phyloP scores from a whole-genome alignment of 2,329 filamentous ascomycete genomes.

The Penicillium hesseltinei region DNA sequence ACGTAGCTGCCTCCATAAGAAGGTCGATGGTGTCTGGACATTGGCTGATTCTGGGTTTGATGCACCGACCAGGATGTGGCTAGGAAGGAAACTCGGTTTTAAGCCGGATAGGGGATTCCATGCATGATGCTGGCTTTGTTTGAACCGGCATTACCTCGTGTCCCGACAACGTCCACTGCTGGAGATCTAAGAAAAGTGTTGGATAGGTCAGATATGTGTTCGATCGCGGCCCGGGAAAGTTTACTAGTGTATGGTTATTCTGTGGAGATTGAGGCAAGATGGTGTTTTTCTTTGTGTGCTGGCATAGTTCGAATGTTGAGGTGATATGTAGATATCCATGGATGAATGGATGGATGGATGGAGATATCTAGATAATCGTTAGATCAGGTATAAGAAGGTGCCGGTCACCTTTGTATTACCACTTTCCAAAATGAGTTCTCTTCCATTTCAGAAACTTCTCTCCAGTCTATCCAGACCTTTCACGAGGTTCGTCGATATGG shows the following conservation, averaged over 20 bases:
- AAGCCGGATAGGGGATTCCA: background rate
- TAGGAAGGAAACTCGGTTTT: background rate
- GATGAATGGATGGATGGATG: too few species aligned
- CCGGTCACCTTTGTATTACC: background rate
- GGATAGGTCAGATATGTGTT: background rate
- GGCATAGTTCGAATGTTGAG: background rate
- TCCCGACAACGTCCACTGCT: background rate
- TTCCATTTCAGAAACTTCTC: background rate
- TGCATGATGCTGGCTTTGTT: conserved; percentile 2
- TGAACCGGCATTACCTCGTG: background rate
- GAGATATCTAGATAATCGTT: background rate
- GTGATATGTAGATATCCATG: background rate
- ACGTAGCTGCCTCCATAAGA: background rate
- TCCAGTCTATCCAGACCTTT: background rate
- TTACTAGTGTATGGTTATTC: background rate
- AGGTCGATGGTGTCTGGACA: background rate
- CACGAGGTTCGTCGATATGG: background rate
- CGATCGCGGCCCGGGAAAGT: background rate
- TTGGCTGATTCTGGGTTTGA: background rate
- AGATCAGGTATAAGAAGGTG: background rate
- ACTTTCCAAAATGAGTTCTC: background rate
- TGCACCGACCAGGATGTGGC: background rate
- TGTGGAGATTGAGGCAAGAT: background rate
- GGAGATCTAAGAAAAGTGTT: background rate
- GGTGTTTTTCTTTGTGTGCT: conserved; percentile 4